phyloP scores from a whole-genome alignment of 176 grass and related monocot genomes.

The Cenchrus americanus region DNA sequence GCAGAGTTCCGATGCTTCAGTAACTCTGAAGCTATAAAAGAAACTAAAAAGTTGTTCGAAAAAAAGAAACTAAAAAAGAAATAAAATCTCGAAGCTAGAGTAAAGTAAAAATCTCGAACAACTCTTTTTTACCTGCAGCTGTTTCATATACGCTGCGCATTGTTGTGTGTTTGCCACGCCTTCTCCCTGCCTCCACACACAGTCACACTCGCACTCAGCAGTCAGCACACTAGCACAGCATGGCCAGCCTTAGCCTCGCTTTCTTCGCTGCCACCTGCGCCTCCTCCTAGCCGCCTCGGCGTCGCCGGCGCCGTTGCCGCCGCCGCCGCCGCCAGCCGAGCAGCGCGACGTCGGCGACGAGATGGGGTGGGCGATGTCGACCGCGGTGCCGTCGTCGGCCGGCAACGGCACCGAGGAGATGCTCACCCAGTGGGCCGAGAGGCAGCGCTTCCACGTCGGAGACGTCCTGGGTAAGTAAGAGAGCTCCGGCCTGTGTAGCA shows the following conservation, averaged over 20 bases:
- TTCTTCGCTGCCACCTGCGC: slow-evolving; percentile 9
- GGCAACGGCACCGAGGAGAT: not conserved
- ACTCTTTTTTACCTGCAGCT: no score
- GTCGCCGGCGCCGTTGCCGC: not conserved
- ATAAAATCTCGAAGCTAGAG: no score
- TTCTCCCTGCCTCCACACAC: no score
- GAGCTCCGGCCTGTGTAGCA: not conserved
- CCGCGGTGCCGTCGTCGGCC: not conserved
- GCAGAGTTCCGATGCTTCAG: no score
- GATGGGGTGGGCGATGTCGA: slow-evolving; percentile 10
- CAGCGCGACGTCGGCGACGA: slow-evolving; percentile 38
- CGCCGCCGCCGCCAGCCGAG: not conserved
- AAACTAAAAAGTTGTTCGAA: no score
- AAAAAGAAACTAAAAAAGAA: no score
- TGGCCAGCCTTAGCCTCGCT: not conserved
- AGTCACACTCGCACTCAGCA: no score
- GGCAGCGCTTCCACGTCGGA: slow-evolving; percentile 46
- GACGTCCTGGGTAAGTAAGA: slow-evolving; percentile 49
- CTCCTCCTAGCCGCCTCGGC: slow-evolving; percentile 19
- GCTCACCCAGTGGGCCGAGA: slow-evolving; percentile 46
- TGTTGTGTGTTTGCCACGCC: no score
- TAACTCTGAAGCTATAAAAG: no score
- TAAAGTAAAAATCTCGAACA: no score
- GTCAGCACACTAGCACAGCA: not conserved
- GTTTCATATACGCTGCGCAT: no score